A percentile compares a stretch with the other conserved stretches of the same genome.
These are phyloP conservation scores for Allantophomopsis cytisporea DNA, from an alignment of 2,329 filamentous ascomycete species.

Conservation along the genomic window DNA sequence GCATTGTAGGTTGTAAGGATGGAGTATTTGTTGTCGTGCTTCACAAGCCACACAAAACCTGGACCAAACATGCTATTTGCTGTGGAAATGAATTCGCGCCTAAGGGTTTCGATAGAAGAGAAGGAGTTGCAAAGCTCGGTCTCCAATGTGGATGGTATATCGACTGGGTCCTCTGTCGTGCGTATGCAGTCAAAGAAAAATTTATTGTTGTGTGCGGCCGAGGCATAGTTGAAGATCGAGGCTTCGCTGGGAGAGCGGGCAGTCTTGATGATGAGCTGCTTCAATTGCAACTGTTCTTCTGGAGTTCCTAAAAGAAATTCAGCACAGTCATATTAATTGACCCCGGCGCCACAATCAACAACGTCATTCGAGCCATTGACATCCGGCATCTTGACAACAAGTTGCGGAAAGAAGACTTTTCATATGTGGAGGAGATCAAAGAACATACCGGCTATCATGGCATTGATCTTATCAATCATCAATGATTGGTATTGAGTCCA, in stretches of 20 bases:
- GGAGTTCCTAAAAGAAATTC: conserved; percentile 5
- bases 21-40: conserved; percentile 33
- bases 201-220: conserved; percentile 85
- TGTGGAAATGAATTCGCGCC: conserved; percentile 64
- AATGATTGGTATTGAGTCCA: conserved; percentile 74
- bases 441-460: conserved; percentile 52
- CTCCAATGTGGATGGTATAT: conserved; percentile 43
- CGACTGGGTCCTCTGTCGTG: conserved; percentile 27
- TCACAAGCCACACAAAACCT: conserved; percentile 91
- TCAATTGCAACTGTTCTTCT: conserved; percentile 19
- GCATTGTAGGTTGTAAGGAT: conserved; percentile 85
- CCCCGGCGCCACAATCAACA: too few species aligned
- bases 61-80: conserved; percentile 91
- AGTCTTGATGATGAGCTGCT: conserved; percentile 58
- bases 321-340: conserved; percentile 1
- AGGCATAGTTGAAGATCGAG: conserved; percentile 86
- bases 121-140: conserved; percentile 55
- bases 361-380: too few species aligned
- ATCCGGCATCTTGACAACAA: too few species aligned
- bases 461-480: conserved; percentile 65
- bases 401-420: too few species aligned
- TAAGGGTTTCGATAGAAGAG: conserved; percentile 71
- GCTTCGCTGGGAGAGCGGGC: conserved; percentile 70
- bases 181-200: conserved; percentile 55
- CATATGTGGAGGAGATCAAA: too few species aligned